Percentiles rank a stretch among this genome's conserved stretches.
Conservation (phyloP, 2,329 filamentous ascomycete species). For the Gyromitra esculenta region DNA sequence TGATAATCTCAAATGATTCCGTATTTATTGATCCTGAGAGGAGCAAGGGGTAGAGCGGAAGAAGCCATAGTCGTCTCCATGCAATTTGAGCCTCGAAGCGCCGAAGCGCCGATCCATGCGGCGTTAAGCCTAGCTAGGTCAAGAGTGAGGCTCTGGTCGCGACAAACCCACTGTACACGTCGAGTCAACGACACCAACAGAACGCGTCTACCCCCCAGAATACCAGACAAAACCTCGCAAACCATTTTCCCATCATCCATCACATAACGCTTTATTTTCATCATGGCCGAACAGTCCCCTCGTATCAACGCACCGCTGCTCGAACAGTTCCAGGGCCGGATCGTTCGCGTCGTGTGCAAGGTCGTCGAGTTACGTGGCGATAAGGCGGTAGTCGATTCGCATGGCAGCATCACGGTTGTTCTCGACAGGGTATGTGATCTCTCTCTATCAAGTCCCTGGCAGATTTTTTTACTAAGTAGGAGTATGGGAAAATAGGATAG, state of each 20-base stretch:
- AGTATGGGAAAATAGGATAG: slow-evolving; percentile 68
- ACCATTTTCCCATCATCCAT: slow-evolving; percentile 1
- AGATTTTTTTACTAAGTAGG: neutral
- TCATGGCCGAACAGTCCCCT: slow-evolving; percentile 78
- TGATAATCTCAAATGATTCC: neutral
- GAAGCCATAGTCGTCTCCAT: neutral
- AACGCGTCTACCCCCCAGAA: slow-evolving; percentile 47
- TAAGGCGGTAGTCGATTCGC: slow-evolving; percentile 80
- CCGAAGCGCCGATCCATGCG: neutral
- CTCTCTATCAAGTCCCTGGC: neutral
- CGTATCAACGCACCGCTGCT: slow-evolving; percentile 85
- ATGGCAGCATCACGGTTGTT: slow-evolving; percentile 77
- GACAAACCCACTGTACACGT: slow-evolving; percentile 47
- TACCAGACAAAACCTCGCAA: neutral
- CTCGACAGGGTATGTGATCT: slow-evolving; percentile 74
- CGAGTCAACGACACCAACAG: slow-evolving; percentile 16
- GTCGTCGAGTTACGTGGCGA: slow-evolving; percentile 85
- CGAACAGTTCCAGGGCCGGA: slow-evolving; percentile 75
- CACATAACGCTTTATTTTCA: slow-evolving; percentile 50
- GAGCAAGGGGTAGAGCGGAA: neutral
- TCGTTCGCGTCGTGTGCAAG: slow-evolving; percentile 86
- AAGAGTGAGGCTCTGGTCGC: slow-evolving; percentile 35
- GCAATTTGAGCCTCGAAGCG: neutral
- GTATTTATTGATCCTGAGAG: neutral
- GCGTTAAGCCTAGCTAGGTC: neutral